Base-by-base conservation (phyloP, 306 rosid species). In the Vigna mungo region DNA sequence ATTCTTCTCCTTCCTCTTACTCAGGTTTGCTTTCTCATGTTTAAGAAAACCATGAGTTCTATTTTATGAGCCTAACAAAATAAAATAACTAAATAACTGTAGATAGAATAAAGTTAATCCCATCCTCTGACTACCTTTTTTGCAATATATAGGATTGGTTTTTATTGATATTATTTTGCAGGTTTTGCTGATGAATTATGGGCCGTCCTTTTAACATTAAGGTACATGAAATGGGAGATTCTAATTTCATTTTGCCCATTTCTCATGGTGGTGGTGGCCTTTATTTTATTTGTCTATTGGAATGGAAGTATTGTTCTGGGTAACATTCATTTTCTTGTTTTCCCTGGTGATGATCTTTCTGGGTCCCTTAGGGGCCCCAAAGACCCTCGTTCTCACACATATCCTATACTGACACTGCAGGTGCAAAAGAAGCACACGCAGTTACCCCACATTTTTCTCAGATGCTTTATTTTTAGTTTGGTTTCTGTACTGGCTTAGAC, bases 271-370 rank as follows among this genome's bases (percentile, higher is more conserved):
- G 76, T 89, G 58, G 60, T 83, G 27, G 89, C 90, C 60, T 94
- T 94, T 84, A 36, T 89, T 71, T 83, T 85, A 72, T 92, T 94
- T 82, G 86, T 92, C 37, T 34, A 63, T 66, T 92, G 91, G 96
- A 94, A 94, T 80, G 97, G 97, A 68, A 90, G 98, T 83, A 72
- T 94, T 39, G 98, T 94, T 87, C 89, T 94, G 3, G 98, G 96
- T 92, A 86, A 18, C 18, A 46, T 77, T 85, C 23, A 3, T 79
- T 74, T 55, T 76, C 30, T 62, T 36, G 13, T 71, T 32, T 67
- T 46, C 15, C 63, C 65, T 46, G 47, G 72, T 62, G 78, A 82
- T 52, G 78, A 80, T 58, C 43, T 74, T 61, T 30, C 71, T 78
- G 76, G 79, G 48, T 32, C 54, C 46, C 56, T 61, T 71, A 76